Conservation (phyloP, 805 yeast species). For the Zygoascus tannicola region DNA sequence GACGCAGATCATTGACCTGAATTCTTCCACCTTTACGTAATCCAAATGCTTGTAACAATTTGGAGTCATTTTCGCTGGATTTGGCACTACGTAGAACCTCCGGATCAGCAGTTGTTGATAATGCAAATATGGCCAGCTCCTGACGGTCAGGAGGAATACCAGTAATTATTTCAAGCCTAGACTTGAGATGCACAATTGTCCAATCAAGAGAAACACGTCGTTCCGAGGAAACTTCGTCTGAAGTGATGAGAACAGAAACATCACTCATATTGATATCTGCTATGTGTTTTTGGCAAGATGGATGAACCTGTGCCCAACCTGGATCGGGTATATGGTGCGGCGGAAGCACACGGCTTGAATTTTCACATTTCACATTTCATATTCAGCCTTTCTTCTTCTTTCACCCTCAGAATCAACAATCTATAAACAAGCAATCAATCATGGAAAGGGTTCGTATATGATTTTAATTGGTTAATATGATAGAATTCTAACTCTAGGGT, state of each 20-base stretch:
- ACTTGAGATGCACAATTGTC: constrained; percentile 45
- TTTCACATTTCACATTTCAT: too few species aligned
- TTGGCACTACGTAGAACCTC: constrained; percentile 7
- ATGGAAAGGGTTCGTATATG: too few species aligned
- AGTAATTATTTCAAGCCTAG: constrained; percentile 55
- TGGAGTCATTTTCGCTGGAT: constrained; percentile 4
- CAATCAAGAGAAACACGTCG: constrained; percentile 55
- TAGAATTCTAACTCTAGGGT: background rate
- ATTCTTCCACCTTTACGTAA: constrained; percentile 37
- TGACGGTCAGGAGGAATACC: constrained; percentile 58
- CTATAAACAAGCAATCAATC: too few species aligned
- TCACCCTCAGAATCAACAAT: too few species aligned
- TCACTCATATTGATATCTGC: background rate
- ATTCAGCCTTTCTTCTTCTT: too few species aligned
- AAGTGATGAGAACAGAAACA: constrained; percentile 37
- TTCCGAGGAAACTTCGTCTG: constrained; percentile 60
- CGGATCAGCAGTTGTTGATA: constrained; percentile 8
- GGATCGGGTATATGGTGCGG: too few species aligned
- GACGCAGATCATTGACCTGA: constrained; percentile 35
- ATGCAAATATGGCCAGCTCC: constrained; percentile 28
- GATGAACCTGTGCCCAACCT: too few species aligned
- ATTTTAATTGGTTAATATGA: too few species aligned
- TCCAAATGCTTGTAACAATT: constrained; percentile 7
- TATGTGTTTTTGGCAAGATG: too few species aligned
- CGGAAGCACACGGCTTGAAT: too few species aligned